Percentiles rank a stretch among this genome's conserved stretches.
Evolutionary conservation across 768 basidiomycete genomes (phyloP).

Genomic region (Boletellus emodensis): DNA sequence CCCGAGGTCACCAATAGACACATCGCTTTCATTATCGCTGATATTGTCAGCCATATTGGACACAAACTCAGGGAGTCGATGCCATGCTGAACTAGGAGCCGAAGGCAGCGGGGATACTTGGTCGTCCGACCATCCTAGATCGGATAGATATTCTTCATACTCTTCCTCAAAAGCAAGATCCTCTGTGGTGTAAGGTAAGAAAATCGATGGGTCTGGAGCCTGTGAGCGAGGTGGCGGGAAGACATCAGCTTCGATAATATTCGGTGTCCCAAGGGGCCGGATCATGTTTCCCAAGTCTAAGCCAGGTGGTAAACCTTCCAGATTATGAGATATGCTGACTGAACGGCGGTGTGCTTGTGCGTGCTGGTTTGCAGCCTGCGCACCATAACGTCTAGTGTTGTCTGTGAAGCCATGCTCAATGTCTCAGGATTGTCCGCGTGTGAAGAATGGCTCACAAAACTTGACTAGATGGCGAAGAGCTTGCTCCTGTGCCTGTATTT

Average conservation of each 20-base stretch:
- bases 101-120: constrained; percentile 37
- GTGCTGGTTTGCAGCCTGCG: constrained; percentile 45
- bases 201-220: constrained; percentile 76
- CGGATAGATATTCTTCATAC: constrained; percentile 94
- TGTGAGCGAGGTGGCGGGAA: constrained; percentile 93
- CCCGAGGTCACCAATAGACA: constrained; percentile 82
- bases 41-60: constrained; percentile 82
- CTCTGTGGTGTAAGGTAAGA: constrained; percentile 89
- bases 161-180: constrained; percentile 95
- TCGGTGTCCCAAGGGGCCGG: constrained; percentile 71
- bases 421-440: background rate
- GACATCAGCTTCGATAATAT: constrained; percentile 80
- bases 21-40: constrained; percentile 93
- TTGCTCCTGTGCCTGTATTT: constrained; percentile 82
- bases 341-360: constrained; percentile 71
- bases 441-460: constrained; percentile 65
- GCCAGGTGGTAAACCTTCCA: constrained; percentile 73
- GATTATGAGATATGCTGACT: constrained; percentile 77
- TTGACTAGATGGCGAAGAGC: constrained; percentile 90
- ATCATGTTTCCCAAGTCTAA: constrained; percentile 73
- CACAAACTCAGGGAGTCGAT: constrained; percentile 73
- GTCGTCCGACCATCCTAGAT: constrained; percentile 71
- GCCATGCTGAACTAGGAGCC: constrained; percentile 64
- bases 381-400: constrained; percentile 86
- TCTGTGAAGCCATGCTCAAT: constrained; percentile 42